Evolutionary conservation across 768 basidiomycete genomes (phyloP).

Genomic region (Tylopilus sp.): DNA sequence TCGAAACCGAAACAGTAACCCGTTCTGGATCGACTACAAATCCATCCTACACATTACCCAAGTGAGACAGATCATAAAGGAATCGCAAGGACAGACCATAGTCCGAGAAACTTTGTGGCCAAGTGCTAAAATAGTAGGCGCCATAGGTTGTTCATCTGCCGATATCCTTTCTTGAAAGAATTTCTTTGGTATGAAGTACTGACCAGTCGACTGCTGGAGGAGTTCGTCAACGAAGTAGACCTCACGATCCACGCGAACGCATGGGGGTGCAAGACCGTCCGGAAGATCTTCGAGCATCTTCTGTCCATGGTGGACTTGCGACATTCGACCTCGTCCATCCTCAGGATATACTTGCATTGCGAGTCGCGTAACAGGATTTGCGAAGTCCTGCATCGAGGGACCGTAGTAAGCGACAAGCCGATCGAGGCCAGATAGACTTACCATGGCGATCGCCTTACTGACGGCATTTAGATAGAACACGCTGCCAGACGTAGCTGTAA

Average conservation of each 20-base stretch:
- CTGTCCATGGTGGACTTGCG: not conserved
- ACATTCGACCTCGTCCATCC: not conserved
- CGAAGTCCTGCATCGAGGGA: conserved; percentile 4
- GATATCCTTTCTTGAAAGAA: too few species aligned
- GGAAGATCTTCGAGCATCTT: not conserved
- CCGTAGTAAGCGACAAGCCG: too few species aligned
- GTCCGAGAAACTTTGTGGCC: too few species aligned
- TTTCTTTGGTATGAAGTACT: conserved; percentile 15
- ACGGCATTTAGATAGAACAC: not conserved
- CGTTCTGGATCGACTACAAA: not conserved
- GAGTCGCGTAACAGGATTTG: not conserved
- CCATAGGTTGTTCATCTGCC: too few species aligned
- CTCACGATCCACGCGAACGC: not conserved
- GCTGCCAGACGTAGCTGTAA: too few species aligned
- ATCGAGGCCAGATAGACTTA: too few species aligned
- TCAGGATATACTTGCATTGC: conserved; percentile 3
- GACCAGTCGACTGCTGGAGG: not conserved
- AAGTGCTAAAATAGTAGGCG: not conserved
- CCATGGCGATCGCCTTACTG: not conserved
- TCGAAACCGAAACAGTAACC: not conserved
- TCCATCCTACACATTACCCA: not conserved
- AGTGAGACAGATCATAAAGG: too few species aligned
- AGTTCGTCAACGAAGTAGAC: not conserved
- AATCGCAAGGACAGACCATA: too few species aligned
- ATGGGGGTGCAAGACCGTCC: not conserved